Evolutionary conservation across 148 eudicot species (phyloP).

Genomic region (Rhododendron ferrugineum): DNA sequence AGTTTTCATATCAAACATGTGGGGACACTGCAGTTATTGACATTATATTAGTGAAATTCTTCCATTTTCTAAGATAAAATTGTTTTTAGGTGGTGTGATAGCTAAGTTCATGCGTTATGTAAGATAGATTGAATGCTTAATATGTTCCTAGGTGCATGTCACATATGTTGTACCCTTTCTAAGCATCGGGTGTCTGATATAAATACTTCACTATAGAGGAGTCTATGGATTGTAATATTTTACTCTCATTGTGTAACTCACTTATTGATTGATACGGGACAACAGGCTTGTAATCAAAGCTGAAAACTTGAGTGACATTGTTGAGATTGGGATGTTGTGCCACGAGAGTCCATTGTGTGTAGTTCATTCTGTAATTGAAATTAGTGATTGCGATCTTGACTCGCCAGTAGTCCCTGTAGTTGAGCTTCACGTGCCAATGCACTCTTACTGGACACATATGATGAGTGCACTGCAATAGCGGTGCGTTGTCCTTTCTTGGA

Average conservation of each 20-base stretch:
- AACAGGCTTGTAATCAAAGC: constrained; percentile 63
- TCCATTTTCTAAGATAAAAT: not conserved
- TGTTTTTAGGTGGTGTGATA: not conserved
- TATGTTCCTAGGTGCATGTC: not conserved
- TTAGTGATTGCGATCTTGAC: constrained; percentile 53
- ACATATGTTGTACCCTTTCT: not conserved
- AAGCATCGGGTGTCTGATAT: not conserved
- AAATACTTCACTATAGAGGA: not conserved
- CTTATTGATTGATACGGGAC: constrained; percentile 51
- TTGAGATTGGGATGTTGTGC: constrained; percentile 69
- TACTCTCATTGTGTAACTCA: constrained; percentile 15
- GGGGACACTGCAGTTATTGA: not conserved
- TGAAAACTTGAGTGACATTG: constrained; percentile 58
- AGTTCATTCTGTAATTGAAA: constrained; percentile 50
- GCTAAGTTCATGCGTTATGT: not conserved
- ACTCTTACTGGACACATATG: constrained; percentile 65
- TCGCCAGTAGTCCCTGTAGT: constrained; percentile 61
- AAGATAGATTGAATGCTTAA: not conserved
- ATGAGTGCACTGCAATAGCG: constrained; percentile 51
- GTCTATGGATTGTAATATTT: not conserved
- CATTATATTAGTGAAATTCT: not conserved
- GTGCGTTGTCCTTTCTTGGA: constrained; percentile 42
- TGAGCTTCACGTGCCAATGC: constrained; percentile 65
- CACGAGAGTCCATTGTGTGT: constrained; percentile 60
- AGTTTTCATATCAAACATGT: not conserved